phyloP scores from a whole-genome alignment of 345 rosid species.

The Euphorbia tirucalli region DNA sequence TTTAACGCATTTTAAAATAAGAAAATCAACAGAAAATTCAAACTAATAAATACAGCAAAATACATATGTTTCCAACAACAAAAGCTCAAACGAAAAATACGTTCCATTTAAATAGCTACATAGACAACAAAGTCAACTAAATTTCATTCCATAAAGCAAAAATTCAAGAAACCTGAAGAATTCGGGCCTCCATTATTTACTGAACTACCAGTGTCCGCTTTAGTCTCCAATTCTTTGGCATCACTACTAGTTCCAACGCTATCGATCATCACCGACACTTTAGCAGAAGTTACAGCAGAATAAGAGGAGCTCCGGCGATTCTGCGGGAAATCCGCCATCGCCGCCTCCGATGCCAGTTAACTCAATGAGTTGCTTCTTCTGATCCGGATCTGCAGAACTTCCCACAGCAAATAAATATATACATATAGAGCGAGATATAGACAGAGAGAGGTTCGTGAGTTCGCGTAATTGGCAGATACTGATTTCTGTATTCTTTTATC shows the following conservation, averaged over 20 bases:
- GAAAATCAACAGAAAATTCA: neutral
- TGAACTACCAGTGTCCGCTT: conserved; percentile 30
- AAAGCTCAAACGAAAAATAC: neutral
- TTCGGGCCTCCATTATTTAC: conserved; percentile 25
- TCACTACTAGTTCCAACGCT: conserved; percentile 29
- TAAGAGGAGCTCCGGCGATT: conserved; percentile 29
- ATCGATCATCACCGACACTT: conserved; percentile 37
- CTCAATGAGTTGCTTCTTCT: conserved; percentile 15
- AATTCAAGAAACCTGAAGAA: conserved; percentile 39
- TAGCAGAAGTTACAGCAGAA: conserved; percentile 35
- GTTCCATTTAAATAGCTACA: neutral
- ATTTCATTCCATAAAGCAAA: neutral
- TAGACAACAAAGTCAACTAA: neutral
- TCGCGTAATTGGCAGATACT: neutral
- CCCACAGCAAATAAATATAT: neutral
- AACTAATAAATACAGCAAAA: neutral
- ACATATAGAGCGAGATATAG: too few relatives aligned
- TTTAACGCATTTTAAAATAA: neutral
- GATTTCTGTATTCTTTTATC: too few relatives aligned
- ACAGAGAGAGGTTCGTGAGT: neutral
- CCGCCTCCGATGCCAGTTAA: conserved; percentile 17
- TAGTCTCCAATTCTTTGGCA: conserved; percentile 31
- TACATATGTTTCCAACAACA: neutral
- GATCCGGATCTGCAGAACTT: conserved; percentile 46
- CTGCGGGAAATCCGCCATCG: conserved; percentile 52